These are phyloP conservation scores for Epichloe aotearoae DNA, from an alignment of 2,329 filamentous ascomycete genomes.

Conservation along the genomic window DNA sequence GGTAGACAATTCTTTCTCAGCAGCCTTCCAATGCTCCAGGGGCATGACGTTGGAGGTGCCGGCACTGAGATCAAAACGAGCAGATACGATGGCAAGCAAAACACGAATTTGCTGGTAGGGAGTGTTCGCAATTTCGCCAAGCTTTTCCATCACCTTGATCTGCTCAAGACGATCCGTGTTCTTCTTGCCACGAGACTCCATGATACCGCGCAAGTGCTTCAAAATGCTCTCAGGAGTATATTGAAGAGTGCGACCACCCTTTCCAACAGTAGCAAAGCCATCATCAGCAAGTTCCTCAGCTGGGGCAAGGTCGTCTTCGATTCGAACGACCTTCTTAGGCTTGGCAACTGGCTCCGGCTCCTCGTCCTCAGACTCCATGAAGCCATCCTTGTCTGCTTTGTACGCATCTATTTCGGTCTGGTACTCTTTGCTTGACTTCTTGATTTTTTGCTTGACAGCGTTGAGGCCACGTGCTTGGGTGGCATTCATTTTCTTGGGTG, in stretches of 20 bases:
- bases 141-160: conserved; percentile 94
- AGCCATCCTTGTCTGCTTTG: conserved; percentile 70
- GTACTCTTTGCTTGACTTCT: conserved; percentile 97
- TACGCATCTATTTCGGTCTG: conserved; percentile 78
- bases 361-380: conserved; percentile 75
- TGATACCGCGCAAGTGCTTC: conserved; percentile 84
- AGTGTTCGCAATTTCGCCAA: conserved; percentile 74
- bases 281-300: conserved; percentile 57
- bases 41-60: conserved; percentile 73
- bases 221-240: conserved; percentile 97
- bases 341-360: conserved; percentile 47
- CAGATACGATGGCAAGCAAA: conserved; percentile 80
- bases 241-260: conserved; percentile 74
- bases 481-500: conserved; percentile 97
- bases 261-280: conserved; percentile 79
- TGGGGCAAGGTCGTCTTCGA: conserved; percentile 33
- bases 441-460: conserved; percentile 90
- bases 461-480: conserved; percentile 89
- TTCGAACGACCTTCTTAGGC: conserved; percentile 20
- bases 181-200: conserved; percentile 96
- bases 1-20: conserved; percentile 70
- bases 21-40: conserved; percentile 91
- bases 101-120: conserved; percentile 93
- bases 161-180: conserved; percentile 93
- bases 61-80: conserved; percentile 82